Evolutionary conservation across 164 flowering plant species (phyloP), one percentile per base, ranked within the genome.

Genomic region (Paratinospora sagittata): DNA sequence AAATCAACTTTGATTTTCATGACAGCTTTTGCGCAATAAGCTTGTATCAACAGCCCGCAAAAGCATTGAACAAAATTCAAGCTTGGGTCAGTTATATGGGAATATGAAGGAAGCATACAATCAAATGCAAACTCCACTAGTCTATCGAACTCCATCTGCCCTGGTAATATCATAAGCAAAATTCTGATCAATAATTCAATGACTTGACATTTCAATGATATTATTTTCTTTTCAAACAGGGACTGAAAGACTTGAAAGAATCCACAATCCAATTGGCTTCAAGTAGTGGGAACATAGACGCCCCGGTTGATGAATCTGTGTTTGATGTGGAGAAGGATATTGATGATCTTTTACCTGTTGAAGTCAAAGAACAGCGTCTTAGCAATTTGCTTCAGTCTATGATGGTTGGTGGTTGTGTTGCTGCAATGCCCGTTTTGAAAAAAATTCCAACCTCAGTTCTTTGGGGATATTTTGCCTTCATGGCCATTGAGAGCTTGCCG

Each of bases 401-500:
- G 61, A 89, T 93, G 98, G 98, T 89, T 43, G 95, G 85, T 63
- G 83, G 81, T 23, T 93, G 97, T 78, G 87, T 93, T 72, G 97
- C 88, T 60, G 97, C 98, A n/a, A 93, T 93, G 98, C 98, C 98
- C 68, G 37, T 93, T 23, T 73, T 93, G 72, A 91, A 88, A 83
- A 90, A 82, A 78, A 93, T 93, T 64, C 98, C 98, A 43, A 91
- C 97, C 4, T 30, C 34, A 30, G 34, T 30, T 30, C 34, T 30
- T 30, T 30, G 34, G 34, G 98, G 98, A 1, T 93, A 93, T 79
- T 93, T 93, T 81, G 98, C 98, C 67, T 93, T 88, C 85, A 93
- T 93, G 98, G 98, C 98, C 52, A 91, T 93, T 65, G 98, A 93
- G 75, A 93, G 96, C 83, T 86, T 93, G 84, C 97, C 98, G 2